Conservation (phyloP, 768 basidiomycete species). For the Mycena vulgaris region DNA sequence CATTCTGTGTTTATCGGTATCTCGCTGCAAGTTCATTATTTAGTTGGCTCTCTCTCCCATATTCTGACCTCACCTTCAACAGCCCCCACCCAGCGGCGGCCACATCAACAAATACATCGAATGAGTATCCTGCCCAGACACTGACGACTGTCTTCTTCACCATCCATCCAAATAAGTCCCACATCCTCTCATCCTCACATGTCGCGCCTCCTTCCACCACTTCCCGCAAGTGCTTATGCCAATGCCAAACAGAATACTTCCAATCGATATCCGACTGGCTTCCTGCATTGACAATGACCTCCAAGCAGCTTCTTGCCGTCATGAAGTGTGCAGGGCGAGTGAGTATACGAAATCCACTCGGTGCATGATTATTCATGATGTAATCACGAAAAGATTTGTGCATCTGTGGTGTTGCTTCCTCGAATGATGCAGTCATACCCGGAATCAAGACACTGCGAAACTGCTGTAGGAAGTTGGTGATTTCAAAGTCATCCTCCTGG, state of each 20-base stretch:
- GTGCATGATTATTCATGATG: background rate
- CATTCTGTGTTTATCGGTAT: no score
- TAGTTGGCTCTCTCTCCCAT: background rate
- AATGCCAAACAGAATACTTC: constrained; percentile 5
- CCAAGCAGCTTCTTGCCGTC: no score
- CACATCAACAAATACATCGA: constrained; percentile 6
- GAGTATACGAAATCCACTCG: background rate
- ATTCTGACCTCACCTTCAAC: constrained; percentile 10
- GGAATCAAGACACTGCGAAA: no score
- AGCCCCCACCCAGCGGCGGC: constrained; percentile 6
- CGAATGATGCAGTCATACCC: background rate
- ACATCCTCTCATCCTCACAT: constrained; percentile 9
- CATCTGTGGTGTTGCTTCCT: constrained; percentile 7
- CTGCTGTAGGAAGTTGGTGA: no score
- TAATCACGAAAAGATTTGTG: no score
- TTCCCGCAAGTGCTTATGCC: constrained; percentile 1
- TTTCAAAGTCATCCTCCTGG: no score
- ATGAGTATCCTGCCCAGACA: background rate
- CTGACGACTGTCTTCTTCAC: background rate
- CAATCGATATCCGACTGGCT: constrained; percentile 2
- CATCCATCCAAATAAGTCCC: constrained; percentile 17
- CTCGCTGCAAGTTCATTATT: constrained; percentile 4
- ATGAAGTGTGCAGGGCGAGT: constrained; percentile 3
- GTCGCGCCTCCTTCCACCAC: constrained; percentile 3
- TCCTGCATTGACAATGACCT: background rate